These are phyloP conservation scores for Porpolomopsis calyptriformis DNA, from an alignment of 768 basidiomycete species.

Conservation along the genomic window DNA sequence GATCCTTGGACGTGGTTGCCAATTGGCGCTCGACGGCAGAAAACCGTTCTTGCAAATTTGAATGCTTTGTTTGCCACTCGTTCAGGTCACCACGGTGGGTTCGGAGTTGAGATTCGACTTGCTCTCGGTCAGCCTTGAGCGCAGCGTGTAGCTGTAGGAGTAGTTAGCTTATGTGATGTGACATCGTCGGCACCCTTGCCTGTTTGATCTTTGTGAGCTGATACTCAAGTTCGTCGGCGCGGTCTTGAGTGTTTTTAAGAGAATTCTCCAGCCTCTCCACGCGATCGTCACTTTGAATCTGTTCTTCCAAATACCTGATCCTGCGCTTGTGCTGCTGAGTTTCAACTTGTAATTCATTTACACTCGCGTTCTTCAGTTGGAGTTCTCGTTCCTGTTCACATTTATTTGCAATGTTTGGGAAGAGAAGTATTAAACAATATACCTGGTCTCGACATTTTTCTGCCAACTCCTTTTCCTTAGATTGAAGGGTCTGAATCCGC, in stretches of 20 bases:
- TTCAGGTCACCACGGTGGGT: constrained; percentile 31
- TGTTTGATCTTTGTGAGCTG: constrained; percentile 72
- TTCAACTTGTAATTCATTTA: constrained; percentile 42
- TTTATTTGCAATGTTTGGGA: not conserved
- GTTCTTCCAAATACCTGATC: constrained; percentile 67
- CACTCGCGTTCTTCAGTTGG: constrained; percentile 46
- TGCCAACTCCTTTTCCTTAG: constrained; percentile 43
- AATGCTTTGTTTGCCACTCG: constrained; percentile 38
- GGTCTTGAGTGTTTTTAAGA: constrained; percentile 69
- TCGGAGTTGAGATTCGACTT: constrained; percentile 37
- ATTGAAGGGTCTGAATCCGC: constrained; percentile 32
- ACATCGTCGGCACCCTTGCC: constrained; percentile 27
- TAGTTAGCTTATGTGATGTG: constrained; percentile 4
- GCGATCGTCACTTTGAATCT: constrained; percentile 75
- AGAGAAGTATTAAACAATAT: constrained; percentile 4
- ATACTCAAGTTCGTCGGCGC: constrained; percentile 75
- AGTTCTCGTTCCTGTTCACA: constrained; percentile 62
- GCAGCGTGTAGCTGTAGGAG: constrained; percentile 39
- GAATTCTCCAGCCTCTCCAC: constrained; percentile 63
- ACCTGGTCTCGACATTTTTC: constrained; percentile 49
- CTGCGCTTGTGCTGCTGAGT: constrained; percentile 45
- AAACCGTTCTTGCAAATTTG: constrained; percentile 33
- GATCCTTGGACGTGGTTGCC: constrained; percentile 32
- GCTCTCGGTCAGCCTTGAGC: constrained; percentile 53
- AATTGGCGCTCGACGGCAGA: constrained; percentile 33